Conservation (phyloP, 441 rosid species). For the Aleurites moluccanus region DNA sequence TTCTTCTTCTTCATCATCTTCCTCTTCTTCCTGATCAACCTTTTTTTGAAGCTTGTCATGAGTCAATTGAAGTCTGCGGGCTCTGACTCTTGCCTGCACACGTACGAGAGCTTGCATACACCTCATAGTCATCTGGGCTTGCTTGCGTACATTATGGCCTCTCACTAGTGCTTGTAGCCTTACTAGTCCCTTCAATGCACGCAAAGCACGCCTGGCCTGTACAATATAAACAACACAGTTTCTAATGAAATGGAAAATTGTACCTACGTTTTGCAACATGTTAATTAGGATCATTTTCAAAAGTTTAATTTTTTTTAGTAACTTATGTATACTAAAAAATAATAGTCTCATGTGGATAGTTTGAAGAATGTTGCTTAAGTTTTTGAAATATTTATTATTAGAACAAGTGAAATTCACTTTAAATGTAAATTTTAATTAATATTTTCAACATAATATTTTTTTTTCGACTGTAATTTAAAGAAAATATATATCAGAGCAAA, state of each 20-base stretch:
- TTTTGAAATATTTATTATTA: no score
- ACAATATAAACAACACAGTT: background rate
- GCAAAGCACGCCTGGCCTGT: conserved; percentile 90
- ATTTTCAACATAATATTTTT: no score
- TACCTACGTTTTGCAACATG: no score
- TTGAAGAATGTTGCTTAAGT: no score
- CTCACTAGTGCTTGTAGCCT: conserved; percentile 92
- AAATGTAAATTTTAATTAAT: no score
- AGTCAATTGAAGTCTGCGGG: conserved; percentile 64
- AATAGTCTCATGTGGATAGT: no score
- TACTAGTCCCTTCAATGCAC: conserved; percentile 89
- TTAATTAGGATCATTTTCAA: no score
- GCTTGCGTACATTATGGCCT: conserved; percentile 94
- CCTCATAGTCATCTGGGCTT: conserved; percentile 96
- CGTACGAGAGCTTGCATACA: conserved; percentile 98
- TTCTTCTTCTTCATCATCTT: conserved; percentile 31
- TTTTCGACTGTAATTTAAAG: no score
- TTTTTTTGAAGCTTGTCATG: conserved; percentile 45
- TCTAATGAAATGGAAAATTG: background rate
- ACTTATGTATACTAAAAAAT: no score
- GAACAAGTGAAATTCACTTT: no score
- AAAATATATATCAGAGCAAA: no score
- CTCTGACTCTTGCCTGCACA: conserved; percentile 84
- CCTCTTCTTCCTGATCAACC: conserved; percentile 33
- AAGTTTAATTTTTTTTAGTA: no score